Evolutionary conservation across 306 rosid genomes (phyloP), one percentile per base, ranked within the genome.

Genomic region (Prunus campanulata): DNA sequence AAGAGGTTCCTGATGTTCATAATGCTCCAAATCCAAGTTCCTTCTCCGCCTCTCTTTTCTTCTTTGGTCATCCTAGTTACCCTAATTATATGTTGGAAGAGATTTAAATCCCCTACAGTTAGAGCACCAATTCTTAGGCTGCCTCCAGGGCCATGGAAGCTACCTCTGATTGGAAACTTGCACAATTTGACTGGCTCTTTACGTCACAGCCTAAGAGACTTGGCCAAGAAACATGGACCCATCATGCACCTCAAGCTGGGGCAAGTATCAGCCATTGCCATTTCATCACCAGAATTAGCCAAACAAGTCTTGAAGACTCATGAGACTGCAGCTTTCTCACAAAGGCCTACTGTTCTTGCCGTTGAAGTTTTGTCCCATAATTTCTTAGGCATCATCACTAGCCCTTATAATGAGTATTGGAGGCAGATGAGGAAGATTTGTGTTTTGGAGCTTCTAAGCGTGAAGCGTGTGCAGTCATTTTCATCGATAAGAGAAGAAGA

Each of bases 181-280:
- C 64, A 59, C 64, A 59, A 11, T 20, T 59, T 25, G 2, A 27
- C 64, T 14, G 25, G 64, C 32, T 59, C 64, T 11, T 59, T 59
- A 59, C 32, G 15, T 59, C 64, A 1, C 29, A 1, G 29, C 64
- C 25, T 59, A 12, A 4, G 29, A 59, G 64, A 59, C 1, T 20
- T 59, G 29, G 64, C 64, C 32, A 59, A 59, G 15, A 11, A 59
- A 27, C 22, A 59, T 24, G 30, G 64, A 24, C 32, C 39, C 4
- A 22, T 59, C 32, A 22, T 59, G 64, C 64, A 59, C 64, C 64
- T 59, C 15, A 59, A 59, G 25, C 64, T 59, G 64, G 64, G 64
- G 22, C 18, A 59, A 59, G 30, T 59, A 12, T 59, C 64, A 11
- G 64, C 64, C 18, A 3, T 22, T 20, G 64, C 22, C 64, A 59